phyloP scores from a whole-genome alignment of 352 stramenopile genomes.

The Globisporangium heterothallicum region DNA sequence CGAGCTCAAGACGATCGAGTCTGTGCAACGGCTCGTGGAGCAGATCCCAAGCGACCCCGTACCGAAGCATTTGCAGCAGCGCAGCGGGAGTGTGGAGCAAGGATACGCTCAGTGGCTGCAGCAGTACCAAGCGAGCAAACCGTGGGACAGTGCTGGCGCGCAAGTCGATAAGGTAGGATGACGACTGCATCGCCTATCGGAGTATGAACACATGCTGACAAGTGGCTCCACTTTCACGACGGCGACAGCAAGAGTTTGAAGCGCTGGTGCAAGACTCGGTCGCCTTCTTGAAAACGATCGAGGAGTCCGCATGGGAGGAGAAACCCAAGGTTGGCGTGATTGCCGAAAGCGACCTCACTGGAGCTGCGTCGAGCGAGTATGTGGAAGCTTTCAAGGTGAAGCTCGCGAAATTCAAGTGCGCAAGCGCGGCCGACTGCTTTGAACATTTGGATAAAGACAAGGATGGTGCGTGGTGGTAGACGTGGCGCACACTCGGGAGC shows the following conservation, averaged over 20 bases:
- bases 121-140: slow-evolving; percentile 12
- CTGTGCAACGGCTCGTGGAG: slow-evolving; percentile 46
- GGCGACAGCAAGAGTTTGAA: slow-evolving; percentile 34
- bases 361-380: slow-evolving; percentile 24
- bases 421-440: slow-evolving; percentile 30
- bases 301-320: slow-evolving; percentile 33
- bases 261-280: slow-evolving; percentile 40
- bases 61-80: not conserved
- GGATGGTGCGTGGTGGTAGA: slow-evolving; percentile 35
- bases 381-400: slow-evolving; percentile 58
- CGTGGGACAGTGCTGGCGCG: slow-evolving; percentile 9
- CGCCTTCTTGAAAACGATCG: slow-evolving; percentile 33
- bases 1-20: slow-evolving; percentile 52
- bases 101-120: slow-evolving; percentile 8
- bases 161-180: slow-evolving; percentile 27
- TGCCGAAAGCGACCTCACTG: slow-evolving; percentile 23
- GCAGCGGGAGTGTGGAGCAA: not conserved
- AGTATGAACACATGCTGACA: too few relatives aligned
- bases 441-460: slow-evolving; percentile 60
- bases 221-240: too few relatives aligned
- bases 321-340: slow-evolving; percentile 33
- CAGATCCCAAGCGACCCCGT: slow-evolving; percentile 20
- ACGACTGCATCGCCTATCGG: not conserved
- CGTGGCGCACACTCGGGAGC: too few relatives aligned
- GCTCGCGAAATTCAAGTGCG: slow-evolving; percentile 55